Conservation (phyloP, 345 rosid genomes). For the Melaleuca quinquenervia region DNA sequence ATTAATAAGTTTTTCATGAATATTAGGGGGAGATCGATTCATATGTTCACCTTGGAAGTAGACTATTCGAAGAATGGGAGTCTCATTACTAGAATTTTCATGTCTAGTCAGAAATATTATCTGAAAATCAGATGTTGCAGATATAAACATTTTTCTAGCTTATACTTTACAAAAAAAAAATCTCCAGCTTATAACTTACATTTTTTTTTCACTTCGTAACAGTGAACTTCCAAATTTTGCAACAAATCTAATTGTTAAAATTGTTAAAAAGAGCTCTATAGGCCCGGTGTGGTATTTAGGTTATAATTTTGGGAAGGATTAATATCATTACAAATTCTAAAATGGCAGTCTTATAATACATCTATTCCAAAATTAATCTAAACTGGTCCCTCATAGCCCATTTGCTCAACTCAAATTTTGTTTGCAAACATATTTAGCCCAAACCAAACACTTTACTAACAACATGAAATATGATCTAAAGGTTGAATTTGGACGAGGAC, state of each 20-base stretch:
- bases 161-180: no score
- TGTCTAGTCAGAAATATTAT: neutral
- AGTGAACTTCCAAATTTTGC: neutral
- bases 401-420: no score
- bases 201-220: neutral
- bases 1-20: neutral
- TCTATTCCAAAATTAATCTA: neutral
- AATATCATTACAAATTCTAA: neutral
- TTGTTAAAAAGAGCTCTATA: neutral
- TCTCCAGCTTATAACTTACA: neutral
- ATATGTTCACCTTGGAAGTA: neutral
- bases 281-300: neutral
- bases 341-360: neutral
- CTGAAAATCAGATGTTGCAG: neutral
- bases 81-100: neutral
- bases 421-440: no score
- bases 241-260: fast-evolving
- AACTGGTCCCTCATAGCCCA: no score
- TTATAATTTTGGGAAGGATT: neutral
- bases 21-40: neutral
- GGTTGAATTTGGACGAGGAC: no score
- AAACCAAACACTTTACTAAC: fast-evolving
- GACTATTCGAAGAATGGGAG: neutral
- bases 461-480: fast-evolving
- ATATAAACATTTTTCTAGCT: neutral